These are phyloP conservation scores for Thalassiosira pacifica DNA, from an alignment of 352 stramenopile species.

Conservation along the genomic window DNA sequence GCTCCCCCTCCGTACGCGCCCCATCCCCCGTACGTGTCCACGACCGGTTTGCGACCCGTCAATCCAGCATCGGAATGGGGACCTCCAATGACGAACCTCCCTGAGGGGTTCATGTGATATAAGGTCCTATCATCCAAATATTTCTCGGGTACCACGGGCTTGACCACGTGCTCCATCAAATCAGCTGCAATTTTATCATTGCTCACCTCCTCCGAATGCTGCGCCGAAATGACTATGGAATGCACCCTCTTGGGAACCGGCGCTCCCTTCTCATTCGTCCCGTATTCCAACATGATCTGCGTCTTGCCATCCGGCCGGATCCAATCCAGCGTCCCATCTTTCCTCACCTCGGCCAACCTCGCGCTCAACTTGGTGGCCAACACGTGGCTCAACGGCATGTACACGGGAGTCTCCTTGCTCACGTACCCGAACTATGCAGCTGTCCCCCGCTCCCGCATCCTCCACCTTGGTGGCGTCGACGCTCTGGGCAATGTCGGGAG, in stretches of 20 bases:
- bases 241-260: conserved; percentile 97
- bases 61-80: conserved; percentile 98
- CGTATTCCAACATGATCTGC: conserved; percentile 99
- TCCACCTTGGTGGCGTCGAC: conserved; percentile 96
- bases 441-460: conserved; percentile 98
- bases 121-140: conserved; percentile 99
- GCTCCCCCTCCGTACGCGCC: conserved; percentile 97
- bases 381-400: conserved; percentile 98
- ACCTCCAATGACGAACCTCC: conserved; percentile 98
- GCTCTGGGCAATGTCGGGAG: conserved; percentile 98
- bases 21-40: conserved; percentile 99
- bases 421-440: conserved; percentile 98
- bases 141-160: conserved; percentile 97
- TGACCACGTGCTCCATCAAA: conserved; percentile 99
- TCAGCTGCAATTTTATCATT: conserved; percentile 99
- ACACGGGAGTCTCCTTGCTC: conserved; percentile 96
- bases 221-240: conserved; percentile 99
- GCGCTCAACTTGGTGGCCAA: conserved; percentile 96
- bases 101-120: conserved; percentile 98
- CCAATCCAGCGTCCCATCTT: conserved; percentile 98
- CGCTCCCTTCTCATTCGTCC: conserved; percentile 91
- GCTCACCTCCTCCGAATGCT: conserved; percentile 98
- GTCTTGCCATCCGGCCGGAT: conserved; percentile 99
- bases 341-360: conserved; percentile 98
- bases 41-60: conserved; percentile 99